Evolutionary conservation across 164 flowering plant genomes (phyloP).

Genomic region (Cinnamomum chago): DNA sequence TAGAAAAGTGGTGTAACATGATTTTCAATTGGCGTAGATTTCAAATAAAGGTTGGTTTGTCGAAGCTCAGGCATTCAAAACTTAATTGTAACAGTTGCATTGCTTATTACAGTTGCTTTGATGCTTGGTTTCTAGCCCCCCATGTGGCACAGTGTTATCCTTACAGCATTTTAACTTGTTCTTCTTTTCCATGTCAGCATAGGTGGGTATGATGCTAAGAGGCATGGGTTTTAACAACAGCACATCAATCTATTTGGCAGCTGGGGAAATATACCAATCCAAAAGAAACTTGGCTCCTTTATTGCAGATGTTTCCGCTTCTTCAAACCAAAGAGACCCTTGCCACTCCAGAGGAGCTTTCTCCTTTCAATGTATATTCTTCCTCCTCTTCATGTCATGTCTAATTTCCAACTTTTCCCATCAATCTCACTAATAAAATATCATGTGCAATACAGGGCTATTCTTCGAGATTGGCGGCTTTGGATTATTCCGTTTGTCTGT

Average conservation of each 20-base stretch:
- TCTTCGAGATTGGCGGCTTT: conserved; percentile 92
- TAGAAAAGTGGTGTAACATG: too few relatives aligned
- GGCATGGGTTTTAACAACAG: conserved; percentile 79
- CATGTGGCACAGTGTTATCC: background rate
- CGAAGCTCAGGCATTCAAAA: background rate
- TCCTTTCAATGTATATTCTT: conserved; percentile 42
- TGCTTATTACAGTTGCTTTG: too few relatives aligned
- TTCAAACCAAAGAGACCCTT: conserved; percentile 69
- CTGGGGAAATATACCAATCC: conserved; percentile 66
- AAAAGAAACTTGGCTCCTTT: conserved; percentile 59
- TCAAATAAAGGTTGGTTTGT: background rate
- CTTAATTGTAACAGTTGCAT: background rate
- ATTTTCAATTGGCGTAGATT: too few relatives aligned
- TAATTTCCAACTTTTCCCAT: background rate
- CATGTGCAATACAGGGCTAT: conserved; percentile 41
- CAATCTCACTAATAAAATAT: background rate
- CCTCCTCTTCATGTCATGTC: background rate
- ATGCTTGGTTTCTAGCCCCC: too few relatives aligned
- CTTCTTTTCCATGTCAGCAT: conserved; percentile 37
- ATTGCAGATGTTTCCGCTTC: conserved; percentile 63
- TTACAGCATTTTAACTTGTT: conserved; percentile 1
- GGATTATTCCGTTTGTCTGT: conserved; percentile 78
- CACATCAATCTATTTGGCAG: conserved; percentile 74
- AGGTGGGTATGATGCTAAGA: conserved; percentile 92
- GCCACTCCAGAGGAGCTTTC: conserved; percentile 65